Evolutionary conservation across 2,329 filamentous ascomycete genomes (phyloP), one percentile per base, ranked within the genome.

Genomic region (Aspergillus flavus): DNA sequence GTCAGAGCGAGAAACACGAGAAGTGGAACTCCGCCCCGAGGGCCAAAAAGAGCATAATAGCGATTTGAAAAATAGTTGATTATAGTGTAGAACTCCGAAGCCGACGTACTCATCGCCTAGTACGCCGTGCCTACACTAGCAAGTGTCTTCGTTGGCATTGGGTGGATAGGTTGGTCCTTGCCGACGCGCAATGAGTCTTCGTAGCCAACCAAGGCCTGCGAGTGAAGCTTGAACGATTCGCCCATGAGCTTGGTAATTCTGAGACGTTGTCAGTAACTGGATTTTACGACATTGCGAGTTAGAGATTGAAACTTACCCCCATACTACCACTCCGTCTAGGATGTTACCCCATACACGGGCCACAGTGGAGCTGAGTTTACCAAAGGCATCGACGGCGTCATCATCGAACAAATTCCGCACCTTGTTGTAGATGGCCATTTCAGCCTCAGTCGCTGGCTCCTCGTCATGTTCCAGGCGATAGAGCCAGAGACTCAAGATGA

Each of bases 381-480:
- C 90, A 77, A 92, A 92, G 28, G 88, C 85, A 73, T 96, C 92
- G 63, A 94, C 90, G 59, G 92, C 88, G 74, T 98, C 94, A 75
- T 96, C 94, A 72, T 95, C 92, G 75, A 96, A 71, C 64, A 98
- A 84, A 78, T 89, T 89, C 70, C 93, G 91, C 65, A 98, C 86
- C 82, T 96, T 96, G 83, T 79, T 79, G 69, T 80, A 80, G 60
- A 80, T 74, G 50, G 77, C 78, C 69, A 80, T 55, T 66, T 80
- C 78, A 39, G 76, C 77, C 70, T 80, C 76, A 67, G 73, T 74
- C 61, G 78, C 76, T 56, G 90, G 89, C 82, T 98, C 94, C 69
- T 96, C 94, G 83, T 99, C 95, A 83, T 98, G 94, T 90, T 99
- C 95, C 84, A 99, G 90, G 82, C 94, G 93, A 84, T 97, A 98